Base-by-base conservation (phyloP, 176 grass and related monocot species). In the Aegilops umbellulata region DNA sequence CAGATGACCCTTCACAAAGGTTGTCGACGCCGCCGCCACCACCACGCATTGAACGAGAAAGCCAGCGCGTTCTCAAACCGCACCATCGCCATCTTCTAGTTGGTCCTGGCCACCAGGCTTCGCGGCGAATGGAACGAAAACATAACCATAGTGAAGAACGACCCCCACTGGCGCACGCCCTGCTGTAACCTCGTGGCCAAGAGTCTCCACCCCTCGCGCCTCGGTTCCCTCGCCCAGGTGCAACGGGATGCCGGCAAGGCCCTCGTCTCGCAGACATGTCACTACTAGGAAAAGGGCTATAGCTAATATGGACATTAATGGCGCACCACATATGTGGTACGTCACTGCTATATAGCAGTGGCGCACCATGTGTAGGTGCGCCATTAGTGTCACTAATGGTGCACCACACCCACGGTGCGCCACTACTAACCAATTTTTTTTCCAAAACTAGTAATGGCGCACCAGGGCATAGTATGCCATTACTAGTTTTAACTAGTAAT, bases 141-240 rank as follows among this genome's bases (percentile, higher is more conserved):
- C 64, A 53, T 82, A 27, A 35, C 5, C 63, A 69, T 5, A 0
- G 27, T 10, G 27, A 20, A 65, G 1, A 57, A 77, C 42, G 83
- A 73, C 42, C 42, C 61, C 27, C 61, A 69, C 6, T 79, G 84
- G 75, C 46, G 32, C 32, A 47, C 7, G 10, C 47, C 79, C 84
- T 17, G 75, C 1, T 49, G 24, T 24, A 86, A 86, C 75, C 84
- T 86, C 64, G n/a, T 64, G 29, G 41, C 6, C 9, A 65, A 51
- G 1, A 12, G 53, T 9, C 30, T 87, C 22, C 77, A 38, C 5
- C 85, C 77, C 15, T 81, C 68, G 6, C 13, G 57, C 78, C 14
- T 38, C 5, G 2, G 27, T 7, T 58, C 68, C 15, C 6, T 38
- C 1, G 66, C 22, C 47, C 57, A 51, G 0, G 15, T 84, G 6